phyloP scores from a whole-genome alignment of 2,329 filamentous ascomycete species.

The Aspergillus fumigatiaffinis region DNA sequence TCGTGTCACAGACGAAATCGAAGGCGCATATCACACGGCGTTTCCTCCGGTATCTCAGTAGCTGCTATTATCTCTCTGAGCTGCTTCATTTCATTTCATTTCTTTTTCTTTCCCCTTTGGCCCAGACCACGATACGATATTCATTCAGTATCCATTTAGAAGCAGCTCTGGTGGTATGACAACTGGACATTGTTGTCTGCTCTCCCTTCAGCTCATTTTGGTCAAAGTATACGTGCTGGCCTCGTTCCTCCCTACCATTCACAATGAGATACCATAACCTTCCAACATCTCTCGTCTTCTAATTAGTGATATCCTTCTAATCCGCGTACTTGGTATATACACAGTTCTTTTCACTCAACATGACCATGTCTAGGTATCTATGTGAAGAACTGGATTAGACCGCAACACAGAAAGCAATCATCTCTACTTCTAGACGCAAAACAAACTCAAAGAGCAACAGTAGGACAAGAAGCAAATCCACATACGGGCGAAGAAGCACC shows the following conservation, averaged over 20 bases:
- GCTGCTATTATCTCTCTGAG: too few species aligned
- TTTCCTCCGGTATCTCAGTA: constrained; percentile 26
- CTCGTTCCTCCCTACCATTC: not conserved
- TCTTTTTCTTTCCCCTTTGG: constrained; percentile 7
- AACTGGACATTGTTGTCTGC: not conserved
- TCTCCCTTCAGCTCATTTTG: not conserved
- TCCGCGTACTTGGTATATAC: not conserved
- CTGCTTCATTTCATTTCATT: not conserved
- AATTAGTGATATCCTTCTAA: not conserved
- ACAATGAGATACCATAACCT: not conserved
- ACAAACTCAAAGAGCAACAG: not conserved
- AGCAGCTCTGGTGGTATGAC: not conserved
- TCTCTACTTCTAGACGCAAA: not conserved
- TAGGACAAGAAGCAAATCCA: not conserved
- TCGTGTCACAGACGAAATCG: constrained; percentile 35
- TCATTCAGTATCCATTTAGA: not conserved
- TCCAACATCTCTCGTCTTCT: not conserved
- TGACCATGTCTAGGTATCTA: not conserved
- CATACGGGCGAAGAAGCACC: not conserved
- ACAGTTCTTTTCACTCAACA: not conserved
- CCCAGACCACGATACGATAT: constrained; percentile 2
- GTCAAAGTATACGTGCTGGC: not conserved
- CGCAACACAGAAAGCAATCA: not conserved
- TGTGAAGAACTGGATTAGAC: not conserved
- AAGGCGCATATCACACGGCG: constrained; percentile 41